Evolutionary conservation across 2,329 filamentous ascomycete genomes (phyloP), one percentile per base, ranked within the genome.

Genomic region (Trichocomaceae sp.): DNA sequence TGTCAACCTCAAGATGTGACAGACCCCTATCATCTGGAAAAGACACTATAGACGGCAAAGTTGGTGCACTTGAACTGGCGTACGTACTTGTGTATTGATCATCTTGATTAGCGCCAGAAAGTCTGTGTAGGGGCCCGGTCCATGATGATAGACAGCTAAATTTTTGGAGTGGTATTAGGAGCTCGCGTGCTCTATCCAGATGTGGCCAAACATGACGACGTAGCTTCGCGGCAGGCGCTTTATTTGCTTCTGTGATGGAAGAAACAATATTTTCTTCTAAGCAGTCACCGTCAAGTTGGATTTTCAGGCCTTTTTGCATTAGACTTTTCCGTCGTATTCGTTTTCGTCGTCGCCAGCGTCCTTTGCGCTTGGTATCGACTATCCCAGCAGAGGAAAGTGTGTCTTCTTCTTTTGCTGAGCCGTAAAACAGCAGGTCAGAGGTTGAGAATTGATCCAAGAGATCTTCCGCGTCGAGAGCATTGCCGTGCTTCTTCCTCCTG

Each of bases 341-440:
- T 20, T 31, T 19, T 23, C 29, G 45, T 10, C 35, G 42, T 26
- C 20, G 17, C 29, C 44, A 33, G 1, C 39, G 45, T 13, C 17
- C 35, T 26, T 52, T 46, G 15, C 17, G 3, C 29, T 60, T 62
- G 5, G 63, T 57, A 5, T 64, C 64, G 17, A 66, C 52, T 19
- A 72, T 69, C 0, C 69, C 69, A 3, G 69, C 68, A 45, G 69
- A 70, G 3, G 61, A 60, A 41, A 64, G 64, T 35, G 69, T 66
- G 22, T 66, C 67, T 42, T 64, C 64, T 17, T 60, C 57, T 6
- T 52, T 45, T 9, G 54, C 49, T 3, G 49, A 52, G 39, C 39
- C 52, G 7, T 52, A 52, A 13, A 52, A 20, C 31, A 47, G 49
- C 5, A 48, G 20, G 6, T 50, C n/a, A 3, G 45, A 37, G 4